These are phyloP conservation scores for Coniophora puteana DNA, from an alignment of 1,284 basidiomycete genomes.

Conservation along the genomic window DNA sequence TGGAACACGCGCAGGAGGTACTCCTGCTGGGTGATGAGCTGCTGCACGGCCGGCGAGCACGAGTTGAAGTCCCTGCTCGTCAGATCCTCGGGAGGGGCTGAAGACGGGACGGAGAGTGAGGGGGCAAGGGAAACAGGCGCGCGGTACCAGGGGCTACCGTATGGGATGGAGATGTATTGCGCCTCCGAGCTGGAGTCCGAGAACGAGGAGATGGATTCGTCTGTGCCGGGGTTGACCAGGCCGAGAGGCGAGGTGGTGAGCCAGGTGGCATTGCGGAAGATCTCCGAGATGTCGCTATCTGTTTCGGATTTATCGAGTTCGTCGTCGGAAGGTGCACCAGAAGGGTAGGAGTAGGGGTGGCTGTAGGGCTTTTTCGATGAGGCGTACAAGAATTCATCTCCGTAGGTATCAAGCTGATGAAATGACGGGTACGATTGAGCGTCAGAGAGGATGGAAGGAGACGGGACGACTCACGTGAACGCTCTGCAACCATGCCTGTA, in stretches of 20 bases:
- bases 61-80: constrained; percentile 19
- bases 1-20: constrained; percentile 27
- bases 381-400: too few species aligned
- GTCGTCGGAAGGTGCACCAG: too few species aligned
- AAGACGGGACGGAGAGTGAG: constrained; percentile 15
- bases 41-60: constrained; percentile 27
- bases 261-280: constrained; percentile 18
- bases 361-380: too few species aligned
- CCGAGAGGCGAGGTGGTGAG: constrained; percentile 9
- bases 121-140: constrained; percentile 14
- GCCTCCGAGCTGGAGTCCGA: constrained; percentile 14
- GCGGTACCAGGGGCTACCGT: constrained; percentile 29
- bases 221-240: too few species aligned
- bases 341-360: not conserved
- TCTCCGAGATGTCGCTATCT: constrained; percentile 12
- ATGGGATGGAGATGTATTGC: constrained; percentile 26
- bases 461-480: constrained; percentile 20
- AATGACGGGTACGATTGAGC: constrained; percentile 13
- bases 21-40: constrained; percentile 27
- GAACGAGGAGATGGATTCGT: constrained; percentile 17
- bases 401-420: too few species aligned
- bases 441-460: constrained; percentile 17
- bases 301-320: constrained; percentile 17
- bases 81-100: constrained; percentile 15
- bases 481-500: constrained; percentile 22